Evolutionary conservation across 768 basidiomycete genomes (phyloP).

Genomic region (Collybiopsis luxurians): DNA sequence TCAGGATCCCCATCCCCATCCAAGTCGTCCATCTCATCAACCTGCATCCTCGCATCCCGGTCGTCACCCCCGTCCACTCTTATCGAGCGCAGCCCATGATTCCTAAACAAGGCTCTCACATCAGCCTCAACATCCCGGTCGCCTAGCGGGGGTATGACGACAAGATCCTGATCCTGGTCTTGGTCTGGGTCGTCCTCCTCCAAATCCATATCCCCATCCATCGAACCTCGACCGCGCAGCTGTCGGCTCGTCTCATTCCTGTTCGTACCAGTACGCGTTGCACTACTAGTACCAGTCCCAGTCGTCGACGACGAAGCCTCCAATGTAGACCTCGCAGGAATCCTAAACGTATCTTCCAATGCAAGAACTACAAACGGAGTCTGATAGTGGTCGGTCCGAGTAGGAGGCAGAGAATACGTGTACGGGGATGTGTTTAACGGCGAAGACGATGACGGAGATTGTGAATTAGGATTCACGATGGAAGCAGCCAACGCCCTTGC

Average conservation of each 20-base stretch:
- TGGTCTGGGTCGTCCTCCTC: background rate
- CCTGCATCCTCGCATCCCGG: constrained; percentile 30
- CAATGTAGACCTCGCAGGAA: constrained; percentile 22
- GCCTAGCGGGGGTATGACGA: constrained; percentile 55
- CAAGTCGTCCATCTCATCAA: constrained; percentile 34
- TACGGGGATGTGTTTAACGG: no score
- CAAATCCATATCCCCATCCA: constrained; percentile 7
- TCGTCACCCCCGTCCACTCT: constrained; percentile 12
- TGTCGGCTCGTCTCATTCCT: background rate
- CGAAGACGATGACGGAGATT: background rate
- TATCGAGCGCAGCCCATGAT: constrained; percentile 43
- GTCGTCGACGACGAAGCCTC: no score
- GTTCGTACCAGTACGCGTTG: no score
- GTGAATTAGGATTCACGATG: background rate
- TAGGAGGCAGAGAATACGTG: background rate
- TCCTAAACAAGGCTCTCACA: constrained; percentile 51
- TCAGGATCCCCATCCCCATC: constrained; percentile 10
- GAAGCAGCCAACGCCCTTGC: constrained; percentile 1
- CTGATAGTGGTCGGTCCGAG: constrained; percentile 5
- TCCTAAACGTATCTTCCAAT: constrained; percentile 59
- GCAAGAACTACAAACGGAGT: constrained; percentile 43
- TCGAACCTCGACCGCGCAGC: background rate
- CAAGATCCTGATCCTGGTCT: constrained; percentile 28
- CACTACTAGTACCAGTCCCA: no score
- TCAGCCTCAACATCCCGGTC: constrained; percentile 55